Percentiles rank a stretch among this genome's conserved stretches.
These are phyloP conservation scores for Exophiala sp. DNA, from an alignment of 2,329 filamentous ascomycete genomes.

Conservation along the genomic window DNA sequence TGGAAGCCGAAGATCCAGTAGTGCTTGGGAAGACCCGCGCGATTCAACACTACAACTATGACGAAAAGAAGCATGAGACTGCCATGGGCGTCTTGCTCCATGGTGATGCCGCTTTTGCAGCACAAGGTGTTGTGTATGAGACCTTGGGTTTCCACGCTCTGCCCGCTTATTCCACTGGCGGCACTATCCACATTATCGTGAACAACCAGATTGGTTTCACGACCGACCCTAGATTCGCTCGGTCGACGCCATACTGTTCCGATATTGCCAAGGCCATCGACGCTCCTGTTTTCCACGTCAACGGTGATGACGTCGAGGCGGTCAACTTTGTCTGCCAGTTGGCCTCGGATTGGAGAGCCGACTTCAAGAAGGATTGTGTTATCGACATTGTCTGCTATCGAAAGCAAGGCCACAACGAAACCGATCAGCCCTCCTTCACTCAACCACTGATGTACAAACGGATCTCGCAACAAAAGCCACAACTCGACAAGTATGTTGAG, in stretches of 20 bases:
- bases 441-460: conserved; percentile 99
- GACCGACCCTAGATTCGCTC: conserved; percentile 92
- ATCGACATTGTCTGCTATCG: conserved; percentile 98
- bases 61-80: conserved; percentile 78
- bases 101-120: conserved; percentile 94
- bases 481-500: conserved; percentile 85
- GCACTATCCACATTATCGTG: conserved; percentile 92
- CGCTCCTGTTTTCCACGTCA: conserved; percentile 97
- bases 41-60: conserved; percentile 98
- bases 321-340: conserved; percentile 98
- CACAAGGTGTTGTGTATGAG: conserved; percentile 95
- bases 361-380: conserved; percentile 98
- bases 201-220: conserved; percentile 99
- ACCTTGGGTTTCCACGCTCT: conserved; percentile 96
- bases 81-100: conserved; percentile 96
- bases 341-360: conserved; percentile 93
- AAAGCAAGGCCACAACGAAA: conserved; percentile 99
- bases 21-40: conserved; percentile 95
- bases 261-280: conserved; percentile 99
- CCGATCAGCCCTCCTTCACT: conserved; percentile 98
- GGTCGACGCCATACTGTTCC: conserved; percentile 97
- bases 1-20: conserved; percentile 96
- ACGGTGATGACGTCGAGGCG: conserved; percentile 95
- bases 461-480: conserved; percentile 74
- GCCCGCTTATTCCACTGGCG: conserved; percentile 92